Evolutionary conservation across 2,329 filamentous ascomycete species (phyloP), one percentile per base, ranked within the genome.

Genomic region (Botrytis byssoidea): DNA sequence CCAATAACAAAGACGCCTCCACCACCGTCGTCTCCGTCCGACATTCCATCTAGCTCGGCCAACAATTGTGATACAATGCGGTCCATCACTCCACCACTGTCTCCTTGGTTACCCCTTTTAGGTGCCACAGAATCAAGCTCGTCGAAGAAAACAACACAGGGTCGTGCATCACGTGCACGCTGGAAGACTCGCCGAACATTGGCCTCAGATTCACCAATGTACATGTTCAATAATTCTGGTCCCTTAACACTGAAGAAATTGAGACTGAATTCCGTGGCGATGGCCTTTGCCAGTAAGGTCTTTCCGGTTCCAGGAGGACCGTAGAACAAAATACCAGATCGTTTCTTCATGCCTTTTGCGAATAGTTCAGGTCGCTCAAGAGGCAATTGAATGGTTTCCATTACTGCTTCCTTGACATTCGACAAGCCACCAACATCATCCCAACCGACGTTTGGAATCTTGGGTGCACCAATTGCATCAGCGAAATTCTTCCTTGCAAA

Each of bases 61-160:
- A 99, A 88, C 63, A 99, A 85, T 84, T 98, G 96, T 74, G 92
- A 96, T 70, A 99, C 95, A 77, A 98, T 98, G 72, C 96, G 90
- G 82, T 98, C 96, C 95, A 98, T 98, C 73, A 98, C 96, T 80
- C 96, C 96, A 73, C 96, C 95, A 76, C 94, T 97, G 80, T 98
- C 96, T 67, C 96, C 96, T 83, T 98, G 95, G 80, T 98, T 98
- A 55, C 96, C 96, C 83, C 96, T 89, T 85, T 98, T 98, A 0
- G 96, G 96, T 7, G 96, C 95, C 3, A 98, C 95, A 0, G 93
- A 96, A 82, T 97, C 94, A 77, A 97, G 82, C 82, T 97, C 94
- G 80, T 97, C 94, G 79, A 97, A 97, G 86, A 97, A 97, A 69
- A 97, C 94, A 67, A 95, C 93, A 77, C 94, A 97, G 10, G 94